A percentile compares a stretch with the other conserved stretches of the same genome.
phyloP scores from a whole-genome alignment of 371 early-diverging fungal species.

The Blakeslea trispora region DNA sequence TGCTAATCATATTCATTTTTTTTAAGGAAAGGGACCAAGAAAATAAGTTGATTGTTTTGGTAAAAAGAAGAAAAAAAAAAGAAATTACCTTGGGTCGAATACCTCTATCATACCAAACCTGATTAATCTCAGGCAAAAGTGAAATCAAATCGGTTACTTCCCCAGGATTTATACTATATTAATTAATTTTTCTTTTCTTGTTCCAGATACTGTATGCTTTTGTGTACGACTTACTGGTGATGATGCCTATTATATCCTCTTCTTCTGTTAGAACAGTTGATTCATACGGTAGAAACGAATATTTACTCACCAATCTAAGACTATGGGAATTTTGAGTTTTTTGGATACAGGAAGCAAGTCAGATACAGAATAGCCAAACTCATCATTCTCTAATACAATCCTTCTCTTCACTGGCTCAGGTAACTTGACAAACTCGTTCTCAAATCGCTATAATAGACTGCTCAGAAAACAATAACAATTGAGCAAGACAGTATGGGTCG shows the following conservation, averaged over 20 bases:
- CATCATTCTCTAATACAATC: constrained; percentile 53
- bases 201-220: neutral
- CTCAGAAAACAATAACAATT: too few species aligned
- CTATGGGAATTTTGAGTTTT: constrained; percentile 43
- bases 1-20: constrained; percentile 38
- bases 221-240: constrained; percentile 29
- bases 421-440: constrained; percentile 34
- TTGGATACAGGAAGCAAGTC: constrained; percentile 51
- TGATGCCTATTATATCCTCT: constrained; percentile 30
- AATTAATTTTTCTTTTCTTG: too few species aligned
- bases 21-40: too few species aligned
- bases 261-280: neutral
- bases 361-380: constrained; percentile 45
- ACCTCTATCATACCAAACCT: constrained; percentile 45
- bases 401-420: constrained; percentile 37
- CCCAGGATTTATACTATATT: constrained; percentile 40
- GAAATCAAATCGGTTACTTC: constrained; percentile 22
- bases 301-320: constrained; percentile 48
- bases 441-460: constrained; percentile 34
- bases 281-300: too few species aligned
- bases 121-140: constrained; percentile 37
- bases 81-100: constrained; percentile 44
- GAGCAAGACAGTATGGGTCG: too few species aligned
- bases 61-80: neutral
- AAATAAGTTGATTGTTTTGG: neutral